Conservation (phyloP, 1,284 basidiomycete genomes). For the Anthracocystis walkeri region DNA sequence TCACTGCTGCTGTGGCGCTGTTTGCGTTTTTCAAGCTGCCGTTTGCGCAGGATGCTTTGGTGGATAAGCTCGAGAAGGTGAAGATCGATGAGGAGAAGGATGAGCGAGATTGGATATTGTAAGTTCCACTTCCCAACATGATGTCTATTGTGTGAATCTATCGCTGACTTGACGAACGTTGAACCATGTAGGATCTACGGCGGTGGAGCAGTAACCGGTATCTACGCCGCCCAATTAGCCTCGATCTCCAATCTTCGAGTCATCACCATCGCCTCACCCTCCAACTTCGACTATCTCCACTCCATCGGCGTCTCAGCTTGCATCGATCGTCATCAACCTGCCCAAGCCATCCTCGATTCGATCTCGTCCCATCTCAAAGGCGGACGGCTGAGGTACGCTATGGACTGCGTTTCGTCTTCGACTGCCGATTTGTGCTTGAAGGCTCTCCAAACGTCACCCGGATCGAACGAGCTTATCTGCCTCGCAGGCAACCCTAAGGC, state of each 20-base stretch:
- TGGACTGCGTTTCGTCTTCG: slow-evolving; percentile 59
- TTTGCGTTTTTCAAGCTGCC: slow-evolving; percentile 57
- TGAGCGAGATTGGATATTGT: slow-evolving; percentile 45
- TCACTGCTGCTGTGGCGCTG: slow-evolving; percentile 65
- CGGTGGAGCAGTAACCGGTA: slow-evolving; percentile 62
- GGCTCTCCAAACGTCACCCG: slow-evolving; percentile 10
- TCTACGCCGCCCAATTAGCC: slow-evolving; percentile 59
- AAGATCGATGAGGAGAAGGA: not conserved
- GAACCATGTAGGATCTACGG: slow-evolving; percentile 49
- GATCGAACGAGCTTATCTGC: slow-evolving; percentile 44
- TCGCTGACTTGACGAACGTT: not conserved
- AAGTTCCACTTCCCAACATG: too few species aligned
- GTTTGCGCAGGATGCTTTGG: not conserved
- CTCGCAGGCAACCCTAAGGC: slow-evolving; percentile 59
- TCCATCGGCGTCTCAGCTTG: slow-evolving; percentile 46
- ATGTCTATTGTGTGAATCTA: too few species aligned
- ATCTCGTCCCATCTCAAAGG: slow-evolving; percentile 20
- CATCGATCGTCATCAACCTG: slow-evolving; percentile 49
- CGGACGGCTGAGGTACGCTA: slow-evolving; percentile 40
- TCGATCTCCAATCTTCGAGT: slow-evolving; percentile 36
- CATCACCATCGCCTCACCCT: slow-evolving; percentile 51
- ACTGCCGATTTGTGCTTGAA: slow-evolving; percentile 47
- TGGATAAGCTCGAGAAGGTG: not conserved
- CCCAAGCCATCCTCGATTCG: slow-evolving; percentile 21
- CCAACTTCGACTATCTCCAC: slow-evolving; percentile 53